phyloP scores from a whole-genome alignment of 176 grass and related monocot species.

The Urochloa ruziziensis region DNA sequence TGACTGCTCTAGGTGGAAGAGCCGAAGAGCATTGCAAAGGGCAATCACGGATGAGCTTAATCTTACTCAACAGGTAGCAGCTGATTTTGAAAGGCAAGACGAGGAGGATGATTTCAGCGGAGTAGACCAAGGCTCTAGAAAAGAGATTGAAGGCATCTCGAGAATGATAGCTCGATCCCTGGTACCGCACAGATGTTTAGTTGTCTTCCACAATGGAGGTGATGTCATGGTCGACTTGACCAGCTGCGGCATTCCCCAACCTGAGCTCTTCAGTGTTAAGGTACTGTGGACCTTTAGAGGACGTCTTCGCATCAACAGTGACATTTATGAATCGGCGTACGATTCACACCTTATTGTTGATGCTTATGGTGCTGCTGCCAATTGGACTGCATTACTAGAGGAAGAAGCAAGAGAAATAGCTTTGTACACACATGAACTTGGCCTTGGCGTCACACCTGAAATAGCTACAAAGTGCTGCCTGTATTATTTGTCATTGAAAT shows the following conservation, averaged over 20 bases:
- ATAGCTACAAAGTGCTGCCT: neutral
- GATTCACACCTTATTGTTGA: neutral
- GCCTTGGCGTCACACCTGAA: neutral
- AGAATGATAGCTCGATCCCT: neutral
- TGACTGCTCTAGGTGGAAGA: conserved; percentile 13
- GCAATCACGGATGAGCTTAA: neutral
- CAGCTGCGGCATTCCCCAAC: fast-evolving
- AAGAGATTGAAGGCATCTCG: fast-evolving
- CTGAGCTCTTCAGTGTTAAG: neutral
- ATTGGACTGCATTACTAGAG: neutral
- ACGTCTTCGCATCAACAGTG: fast-evolving
- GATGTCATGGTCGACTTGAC: fast-evolving
- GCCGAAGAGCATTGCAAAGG: neutral
- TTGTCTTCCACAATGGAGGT: neutral
- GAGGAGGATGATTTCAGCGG: too few species aligned
- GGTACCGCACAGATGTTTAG: neutral
- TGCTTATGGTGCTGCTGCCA: neutral
- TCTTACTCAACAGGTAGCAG: neutral
- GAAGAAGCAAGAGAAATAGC: neutral
- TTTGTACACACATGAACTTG: neutral
- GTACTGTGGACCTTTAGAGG: neutral
- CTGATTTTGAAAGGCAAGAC: too few species aligned
- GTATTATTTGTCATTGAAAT: neutral
- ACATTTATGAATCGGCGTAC: too few species aligned
- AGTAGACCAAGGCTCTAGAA: neutral